Conservation (phyloP, 2,329 filamentous ascomycete genomes). For the Colletotrichum sp. region DNA sequence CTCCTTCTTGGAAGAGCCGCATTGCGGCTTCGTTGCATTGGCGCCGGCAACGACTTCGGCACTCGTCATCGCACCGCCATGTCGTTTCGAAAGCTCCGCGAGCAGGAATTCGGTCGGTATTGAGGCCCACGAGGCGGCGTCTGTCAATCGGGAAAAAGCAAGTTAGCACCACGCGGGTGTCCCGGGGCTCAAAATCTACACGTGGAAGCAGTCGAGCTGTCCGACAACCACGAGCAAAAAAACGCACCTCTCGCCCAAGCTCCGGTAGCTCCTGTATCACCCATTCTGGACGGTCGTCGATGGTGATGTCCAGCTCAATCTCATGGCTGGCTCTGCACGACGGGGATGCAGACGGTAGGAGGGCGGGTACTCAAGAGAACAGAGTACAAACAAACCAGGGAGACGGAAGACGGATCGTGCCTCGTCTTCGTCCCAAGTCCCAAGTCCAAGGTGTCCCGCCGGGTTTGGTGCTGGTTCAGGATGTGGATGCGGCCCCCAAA, state of each 20-base stretch:
- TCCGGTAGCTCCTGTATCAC: slow-evolving; percentile 8
- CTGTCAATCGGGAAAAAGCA: slow-evolving; percentile 25
- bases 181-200: neutral
- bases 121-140: slow-evolving; percentile 47
- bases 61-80: slow-evolving; percentile 29
- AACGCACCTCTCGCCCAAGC: slow-evolving; percentile 14
- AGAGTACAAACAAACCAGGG: neutral
- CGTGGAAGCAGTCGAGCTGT: neutral
- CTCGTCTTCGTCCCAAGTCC: slow-evolving; percentile 17
- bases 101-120: slow-evolving; percentile 57
- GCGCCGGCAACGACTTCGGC: slow-evolving; percentile 22
- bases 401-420: neutral
- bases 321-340: slow-evolving; percentile 14
- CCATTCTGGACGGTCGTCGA: slow-evolving; percentile 18
- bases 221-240: neutral
- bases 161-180: neutral
- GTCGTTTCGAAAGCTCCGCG: slow-evolving; percentile 57
- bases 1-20: slow-evolving; percentile 57
- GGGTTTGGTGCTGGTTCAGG: neutral
- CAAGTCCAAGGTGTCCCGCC: neutral
- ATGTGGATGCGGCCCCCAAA: neutral
- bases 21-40: slow-evolving; percentile 49
- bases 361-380: neutral
- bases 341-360: neutral
- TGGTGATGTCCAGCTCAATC: slow-evolving; percentile 8